Percentiles rank a stretch among this genome's conserved stretches.
phyloP scores from a whole-genome alignment of 2,329 filamentous ascomycete genomes.

The Trichoderma guizhouense region DNA sequence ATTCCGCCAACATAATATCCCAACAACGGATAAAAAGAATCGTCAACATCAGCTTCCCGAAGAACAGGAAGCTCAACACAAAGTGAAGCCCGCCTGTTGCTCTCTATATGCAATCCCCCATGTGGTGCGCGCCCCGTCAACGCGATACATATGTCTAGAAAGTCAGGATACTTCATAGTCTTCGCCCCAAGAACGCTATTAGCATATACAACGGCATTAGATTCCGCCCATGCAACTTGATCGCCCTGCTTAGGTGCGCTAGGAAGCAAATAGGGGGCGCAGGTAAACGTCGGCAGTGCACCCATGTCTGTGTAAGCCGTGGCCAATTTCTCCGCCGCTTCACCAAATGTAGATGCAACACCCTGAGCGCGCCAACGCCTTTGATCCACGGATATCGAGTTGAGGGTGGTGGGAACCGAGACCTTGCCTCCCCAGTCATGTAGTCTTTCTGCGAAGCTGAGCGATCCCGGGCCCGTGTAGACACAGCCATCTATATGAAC shows the following conservation, averaged over 20 bases:
- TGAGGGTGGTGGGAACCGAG: constrained; percentile 38
- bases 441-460: constrained; percentile 37
- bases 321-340: constrained; percentile 33
- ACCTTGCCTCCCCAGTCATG: constrained; percentile 34
- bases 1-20: constrained; percentile 37
- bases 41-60: constrained; percentile 29
- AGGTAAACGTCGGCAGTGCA: constrained; percentile 40
- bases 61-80: constrained; percentile 32
- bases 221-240: constrained; percentile 43
- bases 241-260: constrained; percentile 31
- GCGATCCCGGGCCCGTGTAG: constrained; percentile 39
- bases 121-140: constrained; percentile 45
- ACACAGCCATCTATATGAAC: constrained; percentile 43
- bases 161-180: constrained; percentile 46
- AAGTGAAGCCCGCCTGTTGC: constrained; percentile 34
- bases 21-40: constrained; percentile 38
- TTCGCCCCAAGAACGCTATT: constrained; percentile 44
- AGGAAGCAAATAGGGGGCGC: constrained; percentile 41
- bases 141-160: constrained; percentile 42
- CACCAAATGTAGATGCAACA: constrained; percentile 30
- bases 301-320: constrained; percentile 40
- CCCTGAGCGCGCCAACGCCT: constrained; percentile 38
- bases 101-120: constrained; percentile 45
- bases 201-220: constrained; percentile 44
- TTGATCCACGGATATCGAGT: constrained; percentile 43